phyloP scores from a whole-genome alignment of 441 rosid species.

The Omphalea diandra region DNA sequence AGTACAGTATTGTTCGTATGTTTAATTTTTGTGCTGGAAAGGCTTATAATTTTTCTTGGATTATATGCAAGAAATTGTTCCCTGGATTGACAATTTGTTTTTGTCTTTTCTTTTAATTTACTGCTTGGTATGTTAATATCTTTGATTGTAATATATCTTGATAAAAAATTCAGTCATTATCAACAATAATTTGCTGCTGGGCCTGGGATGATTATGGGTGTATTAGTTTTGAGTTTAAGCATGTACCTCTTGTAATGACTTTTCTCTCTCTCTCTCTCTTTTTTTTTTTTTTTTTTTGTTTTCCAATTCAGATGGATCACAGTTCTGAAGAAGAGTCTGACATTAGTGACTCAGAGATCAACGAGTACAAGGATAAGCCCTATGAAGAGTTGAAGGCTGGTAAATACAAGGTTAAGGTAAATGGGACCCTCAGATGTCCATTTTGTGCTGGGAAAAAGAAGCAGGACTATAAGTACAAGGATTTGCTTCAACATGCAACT shows the following conservation, averaged over 20 bases:
- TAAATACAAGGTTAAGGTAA: slow-evolving; percentile 54
- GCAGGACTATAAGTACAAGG: slow-evolving; percentile 72
- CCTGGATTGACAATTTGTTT: neutral
- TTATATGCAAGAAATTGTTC: neutral
- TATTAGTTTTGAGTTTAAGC: neutral
- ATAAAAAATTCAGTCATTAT: neutral
- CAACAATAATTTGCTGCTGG: neutral
- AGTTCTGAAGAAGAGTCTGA: slow-evolving; percentile 76
- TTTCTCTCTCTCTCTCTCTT: neutral
- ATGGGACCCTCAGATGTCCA: slow-evolving; percentile 67
- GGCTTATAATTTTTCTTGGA: neutral
- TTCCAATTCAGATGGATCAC: slow-evolving; percentile 42
- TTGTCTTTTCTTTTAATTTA: neutral
- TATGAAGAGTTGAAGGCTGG: slow-evolving; percentile 51
- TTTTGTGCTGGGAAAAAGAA: slow-evolving; percentile 86
- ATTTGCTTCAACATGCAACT: slow-evolving; percentile 76
- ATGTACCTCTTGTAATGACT: neutral
- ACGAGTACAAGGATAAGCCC: slow-evolving; percentile 52
- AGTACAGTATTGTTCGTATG: neutral
- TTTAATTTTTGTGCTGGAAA: neutral
- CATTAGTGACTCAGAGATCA: slow-evolving; percentile 68
- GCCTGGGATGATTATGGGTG: neutral
- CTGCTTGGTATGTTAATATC: neutral
- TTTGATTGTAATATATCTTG: neutral
- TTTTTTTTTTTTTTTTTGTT: too few species aligned